Base-by-base conservation (phyloP, 768 basidiomycete genomes). In the Tephrocybe rancida region DNA sequence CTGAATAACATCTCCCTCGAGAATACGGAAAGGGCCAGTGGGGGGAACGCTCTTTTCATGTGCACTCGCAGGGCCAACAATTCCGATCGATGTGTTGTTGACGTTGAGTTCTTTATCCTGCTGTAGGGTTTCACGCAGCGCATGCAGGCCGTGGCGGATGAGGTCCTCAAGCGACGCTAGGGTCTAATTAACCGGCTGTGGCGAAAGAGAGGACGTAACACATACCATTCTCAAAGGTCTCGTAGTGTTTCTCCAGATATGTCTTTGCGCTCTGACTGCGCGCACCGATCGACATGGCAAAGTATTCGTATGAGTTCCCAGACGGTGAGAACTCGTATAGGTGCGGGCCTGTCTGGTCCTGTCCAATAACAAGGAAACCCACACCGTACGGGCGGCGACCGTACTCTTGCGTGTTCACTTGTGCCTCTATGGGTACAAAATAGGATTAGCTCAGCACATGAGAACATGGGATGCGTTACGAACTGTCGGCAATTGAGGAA, bases 201-300 rank as follows among this genome's bases (percentile, higher is more conserved):
- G 9, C 19, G 35, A 42, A 3, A 5, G 19, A 27, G n/a, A 18
- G 44, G 32, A 16, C 27, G 48, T 25, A 43, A 21, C 19, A 48
- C 56, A 26, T 59, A 97, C 95, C 87, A 67, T 93, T 86, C 4
- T 80, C 78, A 66, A 98, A 99, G 63, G 79, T 83, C 69, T 92
- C 88, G 64, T 86, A 97, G 66, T 98, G 86, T 70, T 90, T 92
- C 78, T 99, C 97, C 32, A 99, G 78, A 70, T 98, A 99, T 11
- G 97, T 99, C 74, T 98, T 98, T 45, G 97, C 96, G 62, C 93
- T 96, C 73, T 99, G 97, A 72, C 91, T 95, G 46, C 97, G 85
- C 13, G 96, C 96, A 47, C 97, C 97, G 70, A 99, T 99, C 35
- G 95, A 96, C 84, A 98, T 95, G 44, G 97, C 97, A 67, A 86